Percentiles rank a stretch among this genome's conserved stretches.
phyloP scores from a whole-genome alignment of 352 stramenopile species.

The Globisporangium cylindrosporum region DNA sequence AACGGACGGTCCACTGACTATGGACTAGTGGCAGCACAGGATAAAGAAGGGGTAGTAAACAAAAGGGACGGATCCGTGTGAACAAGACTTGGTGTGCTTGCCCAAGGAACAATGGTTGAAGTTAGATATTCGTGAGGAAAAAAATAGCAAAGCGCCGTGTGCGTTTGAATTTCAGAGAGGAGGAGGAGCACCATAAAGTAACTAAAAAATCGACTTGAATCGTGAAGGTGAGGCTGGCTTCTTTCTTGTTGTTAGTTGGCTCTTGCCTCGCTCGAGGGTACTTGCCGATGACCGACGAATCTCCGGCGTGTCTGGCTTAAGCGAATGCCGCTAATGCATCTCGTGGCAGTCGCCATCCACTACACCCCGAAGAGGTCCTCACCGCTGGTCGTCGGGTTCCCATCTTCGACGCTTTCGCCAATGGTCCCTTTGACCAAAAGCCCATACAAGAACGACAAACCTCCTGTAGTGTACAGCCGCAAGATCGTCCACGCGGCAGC shows the following conservation, averaged over 20 bases:
- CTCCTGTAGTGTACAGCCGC: conserved; percentile 66
- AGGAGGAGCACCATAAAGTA: conserved; percentile 13
- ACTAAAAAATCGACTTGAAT: conserved; percentile 10
- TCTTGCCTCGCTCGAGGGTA: background rate
- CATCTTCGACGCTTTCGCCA: background rate
- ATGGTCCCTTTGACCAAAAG: background rate
- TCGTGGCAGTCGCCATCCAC: background rate
- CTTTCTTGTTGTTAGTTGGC: background rate
- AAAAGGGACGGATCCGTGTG: background rate
- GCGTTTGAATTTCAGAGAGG: conserved; percentile 10
- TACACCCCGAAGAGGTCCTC: conserved; percentile 18
- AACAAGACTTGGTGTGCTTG: background rate
- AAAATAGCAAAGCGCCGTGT: conserved; percentile 8
- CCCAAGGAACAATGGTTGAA: conserved; percentile 2
- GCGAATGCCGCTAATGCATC: background rate
- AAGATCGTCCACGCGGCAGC: conserved; percentile 64
- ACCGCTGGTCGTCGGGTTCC: background rate
- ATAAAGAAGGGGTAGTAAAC: background rate
- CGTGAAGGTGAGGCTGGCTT: background rate
- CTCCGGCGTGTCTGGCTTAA: background rate
- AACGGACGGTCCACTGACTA: conserved; percentile 29
- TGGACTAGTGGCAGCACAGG: conserved; percentile 24
- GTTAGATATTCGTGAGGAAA: conserved; percentile 18
- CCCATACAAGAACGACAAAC: conserved; percentile 26
- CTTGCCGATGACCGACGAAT: background rate